Evolutionary conservation across 768 basidiomycete species (phyloP), one percentile per base, ranked within the genome.

Genomic region (Hortiboletus campestris): DNA sequence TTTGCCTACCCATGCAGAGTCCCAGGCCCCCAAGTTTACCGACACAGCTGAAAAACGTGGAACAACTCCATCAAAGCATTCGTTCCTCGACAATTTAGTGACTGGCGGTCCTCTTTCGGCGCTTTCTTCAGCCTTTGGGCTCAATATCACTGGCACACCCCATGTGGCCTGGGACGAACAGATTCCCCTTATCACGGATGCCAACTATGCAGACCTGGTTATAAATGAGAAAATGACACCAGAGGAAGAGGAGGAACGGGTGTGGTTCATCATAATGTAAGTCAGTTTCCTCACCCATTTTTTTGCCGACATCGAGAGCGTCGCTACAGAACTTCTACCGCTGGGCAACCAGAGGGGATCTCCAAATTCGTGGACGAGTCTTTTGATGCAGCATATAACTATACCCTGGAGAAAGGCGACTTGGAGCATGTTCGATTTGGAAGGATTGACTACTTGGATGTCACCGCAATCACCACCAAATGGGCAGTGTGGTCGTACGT

Each of bases 401-500:
- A 80, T 58, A 80, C 85, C 6, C 50, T 81, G 34, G 67, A 81
- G 14, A 80, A 78, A 20, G 79, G 78, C 11, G 89, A 88, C 67
- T 72, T 91, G 17, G 84, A 84, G 4, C 69, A 90, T 65, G 80
- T 94, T 53, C 84, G 82, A 54, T 95, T 88, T 81, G 94, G 84
- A 48, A 84, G 94, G 57, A 84, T 96, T 55, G 91, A 95, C 75
- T 96, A 94, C 70, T 74, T 93, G 59, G 85, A 87, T 58, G 92
- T 94, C 59, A 93, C 90, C 4, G 73, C 78, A 50, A 71, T 94
- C 53, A 94, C 92, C 53, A 92, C 91, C 2, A 88, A 88, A 66
- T 96, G 94, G 94, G 76, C 69, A 35, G 70, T 95, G 46, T 94
- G 91, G 90, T 80, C 82, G 94, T 94, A 67, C 56, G 84, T 80